Base-by-base conservation (phyloP, 225 moss, liverwort and hornwort species). In the Pseudisothecium myosuroides region DNA sequence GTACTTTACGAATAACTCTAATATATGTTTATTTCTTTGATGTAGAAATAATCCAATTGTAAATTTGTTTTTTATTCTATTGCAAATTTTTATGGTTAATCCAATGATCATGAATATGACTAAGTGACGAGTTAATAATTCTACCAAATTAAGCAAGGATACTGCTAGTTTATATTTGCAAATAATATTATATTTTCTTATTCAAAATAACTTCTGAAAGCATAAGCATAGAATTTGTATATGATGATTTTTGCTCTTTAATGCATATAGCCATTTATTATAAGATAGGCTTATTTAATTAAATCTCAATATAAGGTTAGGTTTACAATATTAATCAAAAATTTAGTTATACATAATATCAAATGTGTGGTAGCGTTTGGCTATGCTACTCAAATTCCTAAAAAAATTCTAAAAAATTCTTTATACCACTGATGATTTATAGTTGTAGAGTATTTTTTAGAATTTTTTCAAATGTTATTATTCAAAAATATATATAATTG, bases 101-200 rank as follows among this genome's bases (percentile, higher is more conserved):
- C 12, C 19, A 31, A 41, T 43, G 16, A 43, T 41, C 7, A 8
- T 41, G 15, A 71, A 26, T 71, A 71, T 69, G 24, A 69, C 39
- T 4, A 24, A 39, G 8, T 69, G 4, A 14, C 23, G 6, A 47
- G 19, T 19, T 31, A 12, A 49, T 49, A 49, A 32, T 49, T 49
- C 34, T 76, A 76, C 1, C 3, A 34, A 50, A 50, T 34, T 19
- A 50, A 2, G 45, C 45, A 45, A 45, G 45, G 45, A 45, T 45
- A 6, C 45, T 45, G 8, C 45, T 8, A 2, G 6, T 4, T 76
- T 0, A 21, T 21, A 50, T 3, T 50, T 52, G 23, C 0, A 0
- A 50, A 5, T 21, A 1, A 76, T 76, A 52, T 3, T 36, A 8
- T 20, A 6, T 50, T 34, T 34, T 4, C 0, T 2, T 36, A 22